Evolutionary conservation across 1,284 basidiomycete species (phyloP), one percentile per base, ranked within the genome.

Genomic region (Leccinum insigne): DNA sequence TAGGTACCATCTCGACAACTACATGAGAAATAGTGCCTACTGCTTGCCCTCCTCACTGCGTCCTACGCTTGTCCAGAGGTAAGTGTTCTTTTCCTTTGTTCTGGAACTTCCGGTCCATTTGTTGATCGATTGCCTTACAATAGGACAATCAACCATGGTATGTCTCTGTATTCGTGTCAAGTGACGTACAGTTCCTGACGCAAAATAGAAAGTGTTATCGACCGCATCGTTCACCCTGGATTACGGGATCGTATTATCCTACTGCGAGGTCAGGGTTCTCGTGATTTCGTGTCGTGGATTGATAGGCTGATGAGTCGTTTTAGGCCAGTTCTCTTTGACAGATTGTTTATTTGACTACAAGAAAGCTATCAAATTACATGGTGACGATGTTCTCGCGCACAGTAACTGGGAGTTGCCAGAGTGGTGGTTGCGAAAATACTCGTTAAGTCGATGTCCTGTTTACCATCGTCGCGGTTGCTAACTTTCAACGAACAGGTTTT

Each of bases 181-280:
- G 21, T 61, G 59, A 56, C 38, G 56, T 68, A 63, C 56, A 14
- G 32, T 67, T 40, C 54, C 64, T 70, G 58, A 69, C 60, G 16
- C 58, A 6, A 58, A 70, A 23, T 72, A 93, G 91, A 95, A 77
- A 92, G 93, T 70, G 85, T 92, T n/a, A 94, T 96, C 72, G 95
- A 96, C 77, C 87, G 89, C 52, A 89, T 96, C 61, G 84, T 94
- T 67, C 92, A 95, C 78, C 92, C 95, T 56, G 91, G 93, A 67
- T 81, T 97, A 65, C 86, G 95, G 58, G 95, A 97, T 75, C 86
- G 93, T 38, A 91, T 96, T 85, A 97, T 97, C 71, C 80, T 96
- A 14, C 78, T 94, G 29, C 85, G 93, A 80, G 91, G 93, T 92
- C 69, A 62, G 63, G 14, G 14, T 9, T 29, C 13, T 14, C 80